phyloP scores from a whole-genome alignment of 2,329 filamentous ascomycete genomes.

The Akanthomyces dipterigenus region DNA sequence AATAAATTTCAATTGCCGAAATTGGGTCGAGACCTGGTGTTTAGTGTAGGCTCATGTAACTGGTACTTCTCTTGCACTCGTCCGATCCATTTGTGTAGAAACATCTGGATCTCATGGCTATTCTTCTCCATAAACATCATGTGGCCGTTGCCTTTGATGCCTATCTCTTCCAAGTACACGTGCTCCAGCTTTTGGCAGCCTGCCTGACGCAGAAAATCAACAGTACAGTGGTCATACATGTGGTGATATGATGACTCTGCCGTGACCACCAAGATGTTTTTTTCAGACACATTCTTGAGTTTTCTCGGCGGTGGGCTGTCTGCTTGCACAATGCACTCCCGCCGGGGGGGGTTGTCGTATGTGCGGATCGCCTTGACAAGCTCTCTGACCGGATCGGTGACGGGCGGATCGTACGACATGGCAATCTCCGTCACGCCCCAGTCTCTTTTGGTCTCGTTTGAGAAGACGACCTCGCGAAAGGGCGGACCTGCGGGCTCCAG shows the following conservation, averaged over 20 bases:
- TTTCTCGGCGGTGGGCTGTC: constrained; percentile 26
- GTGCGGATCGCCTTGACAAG: constrained; percentile 21
- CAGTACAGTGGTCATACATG: constrained; percentile 38
- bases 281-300: constrained; percentile 28
- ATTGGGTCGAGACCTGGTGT: neutral
- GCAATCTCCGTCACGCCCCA: constrained; percentile 45
- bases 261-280: constrained; percentile 34
- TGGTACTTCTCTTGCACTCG: neutral
- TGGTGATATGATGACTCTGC: constrained; percentile 38
- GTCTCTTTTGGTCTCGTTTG: constrained; percentile 24
- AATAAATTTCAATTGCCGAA: neutral
- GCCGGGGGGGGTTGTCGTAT: constrained; percentile 12
- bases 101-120: constrained; percentile 30
- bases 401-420: constrained; percentile 38
- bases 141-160: constrained; percentile 39
- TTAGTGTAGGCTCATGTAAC: neutral
- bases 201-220: constrained; percentile 36
- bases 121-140: constrained; percentile 45
- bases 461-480: constrained; percentile 35
- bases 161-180: constrained; percentile 30
- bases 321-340: constrained; percentile 27
- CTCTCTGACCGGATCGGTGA: constrained; percentile 28
- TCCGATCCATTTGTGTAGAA: constrained; percentile 20
- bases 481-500: constrained; percentile 43
- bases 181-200: constrained; percentile 28